Evolutionary conservation across 306 rosid species (phyloP).

Genomic region (Gillenia trifoliata): DNA sequence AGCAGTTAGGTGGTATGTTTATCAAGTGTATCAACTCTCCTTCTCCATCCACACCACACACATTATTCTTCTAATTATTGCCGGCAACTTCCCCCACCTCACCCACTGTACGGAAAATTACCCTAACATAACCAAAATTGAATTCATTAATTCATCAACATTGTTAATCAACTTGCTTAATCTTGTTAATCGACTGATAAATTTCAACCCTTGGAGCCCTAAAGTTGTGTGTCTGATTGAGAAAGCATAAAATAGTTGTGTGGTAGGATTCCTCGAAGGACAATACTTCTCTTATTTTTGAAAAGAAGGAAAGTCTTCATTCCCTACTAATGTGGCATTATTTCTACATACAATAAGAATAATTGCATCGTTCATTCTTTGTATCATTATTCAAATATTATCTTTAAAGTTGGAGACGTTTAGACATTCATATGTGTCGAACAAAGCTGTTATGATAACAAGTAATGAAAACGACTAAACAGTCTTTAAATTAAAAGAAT

Average conservation of each 20-base stretch:
- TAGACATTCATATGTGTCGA: background rate
- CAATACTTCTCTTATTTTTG: background rate
- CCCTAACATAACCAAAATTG: background rate
- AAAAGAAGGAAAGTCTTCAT: background rate
- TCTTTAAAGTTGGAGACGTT: too few species aligned
- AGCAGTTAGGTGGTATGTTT: constrained; percentile 6
- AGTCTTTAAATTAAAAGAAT: too few species aligned
- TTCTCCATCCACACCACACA: constrained; percentile 16
- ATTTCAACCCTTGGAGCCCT: background rate
- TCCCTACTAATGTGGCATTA: background rate
- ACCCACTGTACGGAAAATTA: constrained; percentile 31
- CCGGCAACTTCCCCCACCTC: constrained; percentile 17
- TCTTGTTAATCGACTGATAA: background rate
- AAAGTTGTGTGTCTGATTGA: background rate
- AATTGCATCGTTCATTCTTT: background rate
- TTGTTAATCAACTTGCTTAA: background rate
- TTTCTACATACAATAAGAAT: background rate
- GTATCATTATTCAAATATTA: too few species aligned
- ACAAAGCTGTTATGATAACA: background rate
- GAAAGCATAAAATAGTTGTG: too few species aligned
- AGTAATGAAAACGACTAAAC: background rate
- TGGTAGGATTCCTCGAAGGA: background rate
- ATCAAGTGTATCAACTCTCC: background rate
- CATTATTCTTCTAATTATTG: constrained; percentile 44
- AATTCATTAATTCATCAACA: background rate